These are phyloP conservation scores for Exophiala sp. DNA, from an alignment of 2,329 filamentous ascomycete genomes.

Conservation along the genomic window DNA sequence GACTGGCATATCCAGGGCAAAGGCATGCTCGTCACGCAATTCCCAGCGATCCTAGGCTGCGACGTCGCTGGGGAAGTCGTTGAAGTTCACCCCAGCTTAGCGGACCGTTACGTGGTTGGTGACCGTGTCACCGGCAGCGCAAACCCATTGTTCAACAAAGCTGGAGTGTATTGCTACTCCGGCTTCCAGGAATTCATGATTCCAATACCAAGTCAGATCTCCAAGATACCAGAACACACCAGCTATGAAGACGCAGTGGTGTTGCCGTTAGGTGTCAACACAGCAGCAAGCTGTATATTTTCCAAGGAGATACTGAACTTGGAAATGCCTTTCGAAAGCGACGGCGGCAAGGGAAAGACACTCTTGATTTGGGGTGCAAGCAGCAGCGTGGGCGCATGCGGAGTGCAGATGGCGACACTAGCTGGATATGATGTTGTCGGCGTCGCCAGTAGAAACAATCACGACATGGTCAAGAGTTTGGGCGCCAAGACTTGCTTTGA, in stretches of 20 bases:
- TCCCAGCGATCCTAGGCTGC: constrained; percentile 40
- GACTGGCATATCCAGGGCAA: constrained; percentile 11
- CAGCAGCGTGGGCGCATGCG: constrained; percentile 41
- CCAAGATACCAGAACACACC: constrained; percentile 32
- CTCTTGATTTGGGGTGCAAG: constrained; percentile 44
- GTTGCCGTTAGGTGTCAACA: constrained; percentile 35
- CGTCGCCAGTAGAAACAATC: constrained; percentile 40
- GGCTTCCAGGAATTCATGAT: constrained; percentile 32
- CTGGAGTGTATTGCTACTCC: constrained; percentile 30
- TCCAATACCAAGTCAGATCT: constrained; percentile 20
- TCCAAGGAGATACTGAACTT: constrained; percentile 24
- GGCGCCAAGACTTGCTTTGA: constrained; percentile 46
- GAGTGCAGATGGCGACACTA: constrained; percentile 41
- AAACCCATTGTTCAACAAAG: constrained; percentile 9
- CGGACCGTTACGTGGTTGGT: constrained; percentile 44
- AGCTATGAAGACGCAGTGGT: constrained; percentile 35
- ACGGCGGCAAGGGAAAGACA: constrained; percentile 11
- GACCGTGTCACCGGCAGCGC: constrained; percentile 40
- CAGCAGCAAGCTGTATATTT: constrained; percentile 36
- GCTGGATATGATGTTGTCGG: constrained; percentile 41
- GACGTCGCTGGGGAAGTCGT: constrained; percentile 48
- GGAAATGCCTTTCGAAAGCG: constrained; percentile 23
- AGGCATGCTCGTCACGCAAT: constrained; percentile 19
- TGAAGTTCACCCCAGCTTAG: constrained; percentile 42
- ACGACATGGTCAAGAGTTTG: constrained; percentile 40